Percentiles rank a stretch among this genome's conserved stretches.
Conservation (phyloP, 2,329 filamentous ascomycete species). For the Talaromyces sp. region DNA sequence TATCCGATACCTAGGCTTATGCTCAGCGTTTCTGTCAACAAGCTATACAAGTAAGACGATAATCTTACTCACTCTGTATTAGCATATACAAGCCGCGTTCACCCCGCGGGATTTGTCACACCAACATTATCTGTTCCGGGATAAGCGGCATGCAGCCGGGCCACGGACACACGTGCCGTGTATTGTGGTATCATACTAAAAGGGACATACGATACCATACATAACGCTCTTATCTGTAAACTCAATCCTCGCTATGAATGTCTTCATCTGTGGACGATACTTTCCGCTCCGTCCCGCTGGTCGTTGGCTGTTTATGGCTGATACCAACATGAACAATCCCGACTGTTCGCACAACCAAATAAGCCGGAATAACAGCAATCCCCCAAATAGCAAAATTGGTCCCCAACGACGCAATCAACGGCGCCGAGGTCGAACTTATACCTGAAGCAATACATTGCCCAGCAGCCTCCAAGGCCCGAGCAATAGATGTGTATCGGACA, state of each 20-base stretch:
- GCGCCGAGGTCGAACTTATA: not conserved
- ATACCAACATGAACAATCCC: not conserved
- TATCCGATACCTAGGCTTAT: not conserved
- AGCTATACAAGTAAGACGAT: not conserved
- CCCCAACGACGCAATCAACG: not conserved
- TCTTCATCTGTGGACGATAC: not conserved
- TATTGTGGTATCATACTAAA: not conserved
- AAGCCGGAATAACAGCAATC: not conserved
- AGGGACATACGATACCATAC: not conserved
- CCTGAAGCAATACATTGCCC: not conserved
- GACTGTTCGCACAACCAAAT: not conserved
- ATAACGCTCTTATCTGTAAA: not conserved
- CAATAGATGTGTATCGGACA: not conserved
- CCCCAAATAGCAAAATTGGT: not conserved
- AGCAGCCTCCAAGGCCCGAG: not conserved
- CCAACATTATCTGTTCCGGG: not conserved
- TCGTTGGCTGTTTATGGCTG: not conserved
- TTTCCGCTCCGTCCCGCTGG: not conserved
- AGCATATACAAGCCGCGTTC: not conserved
- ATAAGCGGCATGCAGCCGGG: not conserved
- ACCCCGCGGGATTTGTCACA: not conserved
- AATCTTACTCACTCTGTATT: not conserved
- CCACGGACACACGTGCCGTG: not conserved
- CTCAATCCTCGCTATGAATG: not conserved
- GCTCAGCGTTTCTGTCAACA: not conserved